Evolutionary conservation across 495 filamentous ascomycete species (phyloP), one percentile per base, ranked within the genome.

Genomic region (Poronia punctata): DNA sequence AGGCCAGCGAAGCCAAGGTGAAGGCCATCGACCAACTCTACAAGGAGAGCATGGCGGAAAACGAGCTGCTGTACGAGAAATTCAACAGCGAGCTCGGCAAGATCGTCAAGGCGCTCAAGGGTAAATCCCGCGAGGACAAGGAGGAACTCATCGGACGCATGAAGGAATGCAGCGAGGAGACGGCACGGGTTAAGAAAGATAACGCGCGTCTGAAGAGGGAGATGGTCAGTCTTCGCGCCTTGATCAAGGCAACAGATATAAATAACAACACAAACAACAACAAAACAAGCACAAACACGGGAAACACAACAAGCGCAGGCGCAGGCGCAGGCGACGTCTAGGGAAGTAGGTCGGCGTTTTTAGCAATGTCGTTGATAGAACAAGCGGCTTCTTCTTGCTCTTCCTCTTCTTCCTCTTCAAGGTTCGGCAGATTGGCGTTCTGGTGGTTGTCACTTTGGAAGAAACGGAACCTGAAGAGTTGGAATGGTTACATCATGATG

Each of bases 51-150:
- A 90, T 80, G 53, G 86, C 86, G 0, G 92, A 97, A 67, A 98
- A 96, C 48, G 90, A 96, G 62, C 77, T 92, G 34, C 70, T 96
- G 26, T 96, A 96, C 58, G 85, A 89, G 49, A 84, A 82, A 47
- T 95, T 96, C 67, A 95, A 96, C 49, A 73, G 78, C 17, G 92
- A 98, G 57, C 64, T 98, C 32, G 84, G 75, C 38, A 88, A 86
- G 68, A 82, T 96, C 38, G 70, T 86, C 14, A 82, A 76, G 52
- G 83, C 80, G 7, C 72, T 92, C 23, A 76, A 70, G 60, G 68
- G 68, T 11, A 83, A 82, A 53, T 72, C 73, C 4, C 79, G 82
- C 16, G 82, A 81, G 25, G 84, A 78, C 0, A 83, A 85, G 49
- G 81, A 84, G 46, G 83, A 86, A 48, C 49, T 93, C 42, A 64